Percentiles rank a stretch among this genome's conserved stretches.
These are phyloP conservation scores for Pichia cactophila DNA, from an alignment of 1,139 yeast genomes.

Conservation along the genomic window DNA sequence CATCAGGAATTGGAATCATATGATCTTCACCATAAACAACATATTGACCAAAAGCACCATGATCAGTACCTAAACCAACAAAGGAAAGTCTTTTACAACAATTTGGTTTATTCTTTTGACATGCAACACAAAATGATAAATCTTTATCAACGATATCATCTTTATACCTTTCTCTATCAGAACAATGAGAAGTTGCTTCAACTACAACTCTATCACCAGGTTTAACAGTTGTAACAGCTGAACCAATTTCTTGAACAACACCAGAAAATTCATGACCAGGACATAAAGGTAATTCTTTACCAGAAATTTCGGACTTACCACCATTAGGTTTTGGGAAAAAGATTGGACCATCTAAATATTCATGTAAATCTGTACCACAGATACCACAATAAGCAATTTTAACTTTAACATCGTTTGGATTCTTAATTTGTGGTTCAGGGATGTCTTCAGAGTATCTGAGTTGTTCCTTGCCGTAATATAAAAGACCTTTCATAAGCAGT, in stretches of 20 bases:
- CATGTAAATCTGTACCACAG: constrained; percentile 54
- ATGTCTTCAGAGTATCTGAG: constrained; percentile 37
- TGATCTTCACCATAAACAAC: constrained; percentile 41
- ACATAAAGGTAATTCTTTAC: constrained; percentile 25
- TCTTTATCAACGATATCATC: constrained; percentile 19
- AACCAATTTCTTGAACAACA: constrained; percentile 40
- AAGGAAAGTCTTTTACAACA: constrained; percentile 39
- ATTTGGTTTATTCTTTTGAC: constrained; percentile 39
- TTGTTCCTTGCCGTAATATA: constrained; percentile 44
- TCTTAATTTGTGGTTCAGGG: constrained; percentile 38
- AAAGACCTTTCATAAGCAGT: constrained; percentile 43
- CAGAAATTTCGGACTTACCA: constrained; percentile 25
- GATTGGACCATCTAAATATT: constrained; percentile 45
- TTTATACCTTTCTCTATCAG: constrained; percentile 32
- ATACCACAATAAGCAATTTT: constrained; percentile 50
- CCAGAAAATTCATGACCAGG: constrained; percentile 54
- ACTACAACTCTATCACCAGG: constrained; percentile 43
- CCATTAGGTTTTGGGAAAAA: constrained; percentile 36
- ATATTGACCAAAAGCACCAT: constrained; percentile 31
- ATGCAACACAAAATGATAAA: constrained; percentile 35
- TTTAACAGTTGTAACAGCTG: constrained; percentile 38
- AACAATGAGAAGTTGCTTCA: constrained; percentile 37
- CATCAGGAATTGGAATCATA: constrained; percentile 39
- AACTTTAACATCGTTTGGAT: constrained; percentile 42
- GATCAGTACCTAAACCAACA: constrained; percentile 31